A percentile compares a stretch with the other conserved stretches of the same genome.
Evolutionary conservation across 2,329 filamentous ascomycete genomes (phyloP).

Genomic region (Nothophaeocryptopus gaeumannii): DNA sequence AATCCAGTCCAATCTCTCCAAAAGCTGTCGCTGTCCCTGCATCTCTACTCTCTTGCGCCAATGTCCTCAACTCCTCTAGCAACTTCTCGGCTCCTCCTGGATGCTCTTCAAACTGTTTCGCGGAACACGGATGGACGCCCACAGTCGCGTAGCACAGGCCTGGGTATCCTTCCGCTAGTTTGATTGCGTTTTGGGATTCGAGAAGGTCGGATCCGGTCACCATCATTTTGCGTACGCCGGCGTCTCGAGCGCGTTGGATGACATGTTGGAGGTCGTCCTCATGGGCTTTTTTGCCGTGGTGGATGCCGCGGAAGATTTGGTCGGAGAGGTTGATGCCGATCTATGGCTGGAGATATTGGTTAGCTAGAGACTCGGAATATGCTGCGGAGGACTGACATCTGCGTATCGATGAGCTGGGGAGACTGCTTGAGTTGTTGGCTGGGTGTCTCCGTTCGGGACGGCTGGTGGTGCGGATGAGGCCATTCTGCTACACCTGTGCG

Average conservation of each 20-base stretch:
- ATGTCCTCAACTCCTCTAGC: constrained; percentile 58
- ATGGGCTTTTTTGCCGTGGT: constrained; percentile 76
- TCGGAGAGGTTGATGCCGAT: constrained; percentile 96
- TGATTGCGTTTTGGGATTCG: constrained; percentile 71
- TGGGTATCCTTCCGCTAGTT: constrained; percentile 70
- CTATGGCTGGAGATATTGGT: constrained; percentile 38
- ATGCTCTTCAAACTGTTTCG: constrained; percentile 69
- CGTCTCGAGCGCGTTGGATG: constrained; percentile 70
- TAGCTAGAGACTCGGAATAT: background rate
- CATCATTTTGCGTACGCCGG: constrained; percentile 85
- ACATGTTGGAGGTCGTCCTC: constrained; percentile 72
- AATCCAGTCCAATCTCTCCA: constrained; percentile 94
- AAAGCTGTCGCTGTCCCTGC: constrained; percentile 70
- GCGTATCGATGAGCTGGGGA: constrained; percentile 16
- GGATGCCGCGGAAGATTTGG: constrained; percentile 79
- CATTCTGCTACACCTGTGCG: constrained; percentile 2
- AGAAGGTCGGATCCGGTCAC: constrained; percentile 85
- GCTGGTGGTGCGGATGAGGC: background rate
- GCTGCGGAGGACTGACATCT: constrained; percentile 22
- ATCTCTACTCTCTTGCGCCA: constrained; percentile 61
- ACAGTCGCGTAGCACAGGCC: constrained; percentile 84
- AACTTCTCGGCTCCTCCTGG: constrained; percentile 56
- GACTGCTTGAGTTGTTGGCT: background rate
- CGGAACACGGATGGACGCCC: constrained; percentile 89
- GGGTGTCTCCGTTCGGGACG: background rate